Percentiles rank a stretch among this genome's conserved stretches.
Evolutionary conservation across 2,329 filamentous ascomycete species (phyloP).

Genomic region (Immersiporthe knoxdaviesiana): DNA sequence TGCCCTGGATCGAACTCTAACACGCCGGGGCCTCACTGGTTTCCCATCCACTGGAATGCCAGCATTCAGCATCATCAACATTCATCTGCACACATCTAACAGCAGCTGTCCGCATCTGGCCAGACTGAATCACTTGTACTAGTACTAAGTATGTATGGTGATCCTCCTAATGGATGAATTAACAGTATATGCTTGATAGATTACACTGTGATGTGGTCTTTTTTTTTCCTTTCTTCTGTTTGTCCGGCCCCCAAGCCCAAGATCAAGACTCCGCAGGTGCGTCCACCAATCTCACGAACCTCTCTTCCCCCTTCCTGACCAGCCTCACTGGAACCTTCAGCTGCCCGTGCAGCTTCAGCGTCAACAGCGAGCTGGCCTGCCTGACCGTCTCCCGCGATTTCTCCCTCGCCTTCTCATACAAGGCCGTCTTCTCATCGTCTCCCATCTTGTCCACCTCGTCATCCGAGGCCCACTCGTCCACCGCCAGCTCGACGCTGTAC

Average conservation of each 20-base stretch:
- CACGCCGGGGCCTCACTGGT: too few species aligned
- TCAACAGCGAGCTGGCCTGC: constrained; percentile 66
- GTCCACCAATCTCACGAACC: constrained; percentile 56
- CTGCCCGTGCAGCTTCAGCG: constrained; percentile 68
- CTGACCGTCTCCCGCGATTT: constrained; percentile 56
- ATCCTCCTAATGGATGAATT: too few species aligned
- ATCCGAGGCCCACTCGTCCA: constrained; percentile 60
- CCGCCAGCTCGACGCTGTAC: constrained; percentile 72
- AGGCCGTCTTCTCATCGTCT: constrained; percentile 46
- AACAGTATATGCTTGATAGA: background rate
- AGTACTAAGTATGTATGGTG: background rate
- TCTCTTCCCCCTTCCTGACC: constrained; percentile 70
- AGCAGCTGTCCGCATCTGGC: background rate
- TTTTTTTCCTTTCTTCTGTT: too few species aligned
- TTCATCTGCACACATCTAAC: background rate
- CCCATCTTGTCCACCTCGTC: constrained; percentile 58
- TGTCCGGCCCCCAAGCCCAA: too few species aligned
- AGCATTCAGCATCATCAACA: background rate
- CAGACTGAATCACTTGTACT: background rate
- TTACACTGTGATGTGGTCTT: too few species aligned
- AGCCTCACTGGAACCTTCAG: constrained; percentile 67
- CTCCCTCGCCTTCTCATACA: constrained; percentile 66
- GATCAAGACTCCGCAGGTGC: too few species aligned
- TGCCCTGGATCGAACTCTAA: background rate
- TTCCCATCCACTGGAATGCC: background rate